Evolutionary conservation across 2,329 filamentous ascomycete genomes (phyloP).

Genomic region (Aspergillus brunneoviolaceus): DNA sequence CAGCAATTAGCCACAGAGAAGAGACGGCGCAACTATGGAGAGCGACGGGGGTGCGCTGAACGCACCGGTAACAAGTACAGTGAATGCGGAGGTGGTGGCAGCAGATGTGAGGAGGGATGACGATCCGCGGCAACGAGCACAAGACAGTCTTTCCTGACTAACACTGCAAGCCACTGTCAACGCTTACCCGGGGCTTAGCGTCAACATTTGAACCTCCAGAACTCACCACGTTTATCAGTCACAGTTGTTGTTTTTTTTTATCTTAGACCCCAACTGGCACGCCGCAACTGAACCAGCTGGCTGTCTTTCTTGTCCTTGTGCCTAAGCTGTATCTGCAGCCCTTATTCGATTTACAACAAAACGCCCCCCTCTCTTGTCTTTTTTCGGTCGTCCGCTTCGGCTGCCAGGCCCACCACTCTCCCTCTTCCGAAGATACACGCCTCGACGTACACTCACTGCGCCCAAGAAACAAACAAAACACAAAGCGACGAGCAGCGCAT

Average conservation of each 20-base stretch:
- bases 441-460: background rate
- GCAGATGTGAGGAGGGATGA: background rate
- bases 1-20: too few species aligned
- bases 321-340: background rate
- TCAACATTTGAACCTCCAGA: conserved; percentile 19
- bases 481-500: background rate
- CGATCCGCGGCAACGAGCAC: background rate
- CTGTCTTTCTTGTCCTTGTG: background rate
- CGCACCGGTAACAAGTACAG: background rate
- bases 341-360: background rate
- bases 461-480: background rate
- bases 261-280: conserved; percentile 13
- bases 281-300: background rate
- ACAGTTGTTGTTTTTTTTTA: background rate
- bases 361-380: conserved; percentile 1
- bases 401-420: conserved; percentile 1
- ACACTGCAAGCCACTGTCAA: conserved; percentile 7
- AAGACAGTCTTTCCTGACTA: conserved; percentile 11
- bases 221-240: conserved; percentile 31
- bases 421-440: conserved; percentile 4
- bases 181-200: conserved; percentile 21
- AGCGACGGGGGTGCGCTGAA: background rate
- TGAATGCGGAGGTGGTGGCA: background rate
- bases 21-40: background rate
- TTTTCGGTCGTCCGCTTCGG: background rate